These are phyloP conservation scores for Citrus glauca DNA, from an alignment of 345 rosid species.

Conservation along the genomic window DNA sequence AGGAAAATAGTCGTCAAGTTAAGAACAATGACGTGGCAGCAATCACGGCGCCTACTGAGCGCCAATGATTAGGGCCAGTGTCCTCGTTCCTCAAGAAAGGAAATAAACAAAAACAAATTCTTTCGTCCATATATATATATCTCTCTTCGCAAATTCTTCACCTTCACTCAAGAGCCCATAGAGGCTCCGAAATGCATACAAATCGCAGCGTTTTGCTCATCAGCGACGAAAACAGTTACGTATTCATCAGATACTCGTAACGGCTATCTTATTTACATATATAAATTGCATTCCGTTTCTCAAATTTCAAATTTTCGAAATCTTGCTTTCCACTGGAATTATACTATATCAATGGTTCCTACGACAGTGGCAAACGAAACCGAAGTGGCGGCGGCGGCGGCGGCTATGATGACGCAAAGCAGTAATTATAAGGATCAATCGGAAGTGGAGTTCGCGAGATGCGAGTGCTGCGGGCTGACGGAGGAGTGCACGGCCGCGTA, in stretches of 20 bases:
- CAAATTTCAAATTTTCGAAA: not conserved
- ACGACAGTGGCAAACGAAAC: not conserved
- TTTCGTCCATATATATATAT: not conserved
- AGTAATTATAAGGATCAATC: not conserved
- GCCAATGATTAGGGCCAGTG: slow-evolving; percentile 10
- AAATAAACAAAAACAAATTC: not conserved
- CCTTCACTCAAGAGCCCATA: not conserved
- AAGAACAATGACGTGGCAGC: slow-evolving; percentile 5
- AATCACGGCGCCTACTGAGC: not conserved
- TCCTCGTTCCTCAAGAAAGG: not conserved
- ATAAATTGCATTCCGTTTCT: not conserved
- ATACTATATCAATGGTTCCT: not conserved
- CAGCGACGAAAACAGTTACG: not conserved
- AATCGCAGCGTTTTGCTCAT: slow-evolving; percentile 3
- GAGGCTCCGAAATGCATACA: slow-evolving; percentile 22
- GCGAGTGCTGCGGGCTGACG: slow-evolving; percentile 66
- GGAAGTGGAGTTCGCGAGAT: slow-evolving; percentile 45
- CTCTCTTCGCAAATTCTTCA: not conserved
- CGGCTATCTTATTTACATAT: not conserved
- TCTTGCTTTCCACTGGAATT: not conserved
- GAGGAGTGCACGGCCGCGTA: slow-evolving; percentile 71
- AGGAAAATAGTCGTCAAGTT: not conserved
- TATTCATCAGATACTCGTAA: not conserved
- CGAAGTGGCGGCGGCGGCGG: not conserved
- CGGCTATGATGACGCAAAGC: not conserved